Conservation (phyloP, 2,329 filamentous ascomycete genomes). For the Diaporthe amygdali region DNA sequence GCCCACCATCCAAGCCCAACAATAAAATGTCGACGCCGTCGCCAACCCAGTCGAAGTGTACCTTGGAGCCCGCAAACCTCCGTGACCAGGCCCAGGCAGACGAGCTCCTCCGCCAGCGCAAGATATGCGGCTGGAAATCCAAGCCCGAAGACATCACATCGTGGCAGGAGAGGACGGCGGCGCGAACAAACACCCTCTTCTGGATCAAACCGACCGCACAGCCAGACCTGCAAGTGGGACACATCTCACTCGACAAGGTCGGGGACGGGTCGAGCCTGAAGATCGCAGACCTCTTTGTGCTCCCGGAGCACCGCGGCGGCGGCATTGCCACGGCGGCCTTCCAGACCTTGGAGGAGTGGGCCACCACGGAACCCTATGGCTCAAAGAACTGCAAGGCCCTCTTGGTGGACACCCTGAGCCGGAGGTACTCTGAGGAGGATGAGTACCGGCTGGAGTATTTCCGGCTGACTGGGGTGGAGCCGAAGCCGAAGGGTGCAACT, state of each 20-base stretch:
- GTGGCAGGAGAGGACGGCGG: conserved; percentile 14
- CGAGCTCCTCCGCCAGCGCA: conserved; percentile 26
- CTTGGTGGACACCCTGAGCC: conserved; percentile 21
- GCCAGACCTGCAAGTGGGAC: conserved; percentile 13
- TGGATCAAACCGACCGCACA: conserved; percentile 19
- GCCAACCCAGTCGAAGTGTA: conserved; percentile 4
- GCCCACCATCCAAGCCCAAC: background rate
- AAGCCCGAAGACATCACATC: background rate
- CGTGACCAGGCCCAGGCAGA: conserved; percentile 20
- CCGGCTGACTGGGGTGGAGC: background rate
- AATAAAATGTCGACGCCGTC: background rate
- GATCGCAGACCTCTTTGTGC: conserved; percentile 27
- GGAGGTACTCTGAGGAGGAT: conserved; percentile 27
- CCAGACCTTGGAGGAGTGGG: conserved; percentile 20
- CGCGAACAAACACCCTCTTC: conserved; percentile 12
- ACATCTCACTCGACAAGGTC: conserved; percentile 23
- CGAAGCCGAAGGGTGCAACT: conserved; percentile 5
- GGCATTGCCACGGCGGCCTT: conserved; percentile 25
- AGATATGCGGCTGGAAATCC: conserved; percentile 23
- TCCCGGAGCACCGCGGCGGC: conserved; percentile 21
- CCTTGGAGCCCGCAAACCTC: conserved; percentile 23
- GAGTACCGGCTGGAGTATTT: conserved; percentile 12
- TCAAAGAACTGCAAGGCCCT: conserved; percentile 24
- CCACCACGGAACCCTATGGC: conserved; percentile 25
- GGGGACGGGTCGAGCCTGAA: conserved; percentile 8